A percentile compares a stretch with the other conserved stretches of the same genome.
These are phyloP conservation scores for Fusarium burgessii DNA, from an alignment of 2,329 filamentous ascomycete species.

Conservation along the genomic window DNA sequence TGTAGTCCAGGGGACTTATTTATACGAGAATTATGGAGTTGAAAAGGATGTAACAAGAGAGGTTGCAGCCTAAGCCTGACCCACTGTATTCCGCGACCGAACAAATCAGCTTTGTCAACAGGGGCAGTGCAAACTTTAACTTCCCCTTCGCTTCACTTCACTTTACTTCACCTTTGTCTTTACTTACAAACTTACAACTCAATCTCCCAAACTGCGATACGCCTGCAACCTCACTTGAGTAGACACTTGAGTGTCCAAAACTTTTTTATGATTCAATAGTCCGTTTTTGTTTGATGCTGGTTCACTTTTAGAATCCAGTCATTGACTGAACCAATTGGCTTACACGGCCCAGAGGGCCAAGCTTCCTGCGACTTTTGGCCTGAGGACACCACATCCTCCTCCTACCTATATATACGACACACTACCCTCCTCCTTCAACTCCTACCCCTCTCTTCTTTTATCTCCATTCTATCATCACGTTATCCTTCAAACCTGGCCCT, in stretches of 20 bases:
- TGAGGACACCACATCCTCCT: slow-evolving; percentile 36
- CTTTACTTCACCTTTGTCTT: not conserved
- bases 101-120: not conserved
- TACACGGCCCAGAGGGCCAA: slow-evolving; percentile 3
- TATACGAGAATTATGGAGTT: not conserved
- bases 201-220: accelerated
- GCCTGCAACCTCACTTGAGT: accelerated
- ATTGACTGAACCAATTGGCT: not conserved
- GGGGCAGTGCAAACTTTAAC: not conserved
- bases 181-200: not conserved
- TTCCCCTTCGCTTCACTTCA: not conserved
- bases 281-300: accelerated
- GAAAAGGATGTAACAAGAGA: not conserved
- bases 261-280: accelerated
- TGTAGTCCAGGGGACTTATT: not conserved
- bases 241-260: accelerated
- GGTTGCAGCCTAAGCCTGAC: not conserved
- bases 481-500: not conserved
- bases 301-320: not conserved
- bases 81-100: not conserved
- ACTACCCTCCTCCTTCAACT: not conserved
- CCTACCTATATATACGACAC: slow-evolving; percentile 26
- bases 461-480: not conserved
- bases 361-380: slow-evolving; percentile 26
- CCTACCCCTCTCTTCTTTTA: not conserved